Evolutionary conservation across 2,329 filamentous ascomycete species (phyloP), one percentile per base, ranked within the genome.

Genomic region (Penicillium sp.): DNA sequence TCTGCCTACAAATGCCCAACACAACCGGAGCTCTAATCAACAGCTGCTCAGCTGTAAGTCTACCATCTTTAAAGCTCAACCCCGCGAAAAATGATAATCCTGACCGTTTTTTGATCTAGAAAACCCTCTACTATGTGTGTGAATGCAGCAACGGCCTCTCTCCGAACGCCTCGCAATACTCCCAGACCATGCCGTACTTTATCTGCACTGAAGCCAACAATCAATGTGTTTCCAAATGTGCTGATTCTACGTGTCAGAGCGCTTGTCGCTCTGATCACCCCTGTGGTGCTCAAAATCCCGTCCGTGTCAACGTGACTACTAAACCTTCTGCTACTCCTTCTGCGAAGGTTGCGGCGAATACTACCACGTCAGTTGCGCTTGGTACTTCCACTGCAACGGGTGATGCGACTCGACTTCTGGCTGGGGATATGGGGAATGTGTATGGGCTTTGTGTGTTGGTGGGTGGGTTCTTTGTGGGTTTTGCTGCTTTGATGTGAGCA

Each of bases 131-230:
- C 58, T 88, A 82, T 73, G 67, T 69, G 54, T 88, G 85, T 68
- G 74, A 85, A 62, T 88, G 85, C 74, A 72, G 66, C 57, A 81
- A 82, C 68, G 78, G 79, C 61, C 62, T 79, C 53, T 68, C 75
- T 5, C 85, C 85, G 65, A 87, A 87, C 69, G 73, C 84, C 55
- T 81, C 83, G 60, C 76, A 87, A 67, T 88, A 84, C 78, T 84
- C 83, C 33, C 81, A 84, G 65, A 87, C 85, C 14, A 78, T 88
- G 51, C 84, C 85, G 19, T 88, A 82, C 77, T 87, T 78, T 74
- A 78, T 83, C 71, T 88, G 85, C 76, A 81, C 79, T 10, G 78
- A 84, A 61, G 78, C 76, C 73, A 83, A 82, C 70, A 82, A 78
- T 67, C 76, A 85, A 61, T 86, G 84, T 64, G 82, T 85, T 24